Evolutionary conservation across 768 basidiomycete species (phyloP).

Genomic region (Boletus sensibilis): DNA sequence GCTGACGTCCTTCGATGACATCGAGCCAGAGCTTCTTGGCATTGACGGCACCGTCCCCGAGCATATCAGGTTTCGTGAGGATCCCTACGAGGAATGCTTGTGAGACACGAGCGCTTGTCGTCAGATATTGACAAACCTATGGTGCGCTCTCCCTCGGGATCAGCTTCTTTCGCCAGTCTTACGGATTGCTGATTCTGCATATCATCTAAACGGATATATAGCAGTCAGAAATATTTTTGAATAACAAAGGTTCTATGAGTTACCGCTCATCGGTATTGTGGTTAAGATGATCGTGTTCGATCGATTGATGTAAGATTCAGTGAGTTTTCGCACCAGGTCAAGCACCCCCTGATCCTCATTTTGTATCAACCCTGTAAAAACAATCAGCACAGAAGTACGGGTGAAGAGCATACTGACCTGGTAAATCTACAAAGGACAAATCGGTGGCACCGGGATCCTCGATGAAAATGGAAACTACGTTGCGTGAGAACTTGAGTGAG

Average conservation of each 20-base stretch:
- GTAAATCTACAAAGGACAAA: constrained; percentile 53
- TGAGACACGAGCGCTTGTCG: background rate
- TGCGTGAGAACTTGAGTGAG: constrained; percentile 45
- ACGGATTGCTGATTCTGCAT: constrained; percentile 64
- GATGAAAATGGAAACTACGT: constrained; percentile 48
- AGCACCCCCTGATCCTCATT: constrained; percentile 44
- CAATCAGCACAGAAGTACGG: constrained; percentile 1
- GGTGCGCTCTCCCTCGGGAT: constrained; percentile 55
- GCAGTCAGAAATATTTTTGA: background rate
- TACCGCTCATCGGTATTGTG: constrained; percentile 65
- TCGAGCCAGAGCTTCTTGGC: constrained; percentile 47
- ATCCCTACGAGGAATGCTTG: constrained; percentile 43
- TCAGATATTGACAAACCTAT: constrained; percentile 46
- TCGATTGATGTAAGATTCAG: constrained; percentile 44
- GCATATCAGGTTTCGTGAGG: constrained; percentile 66
- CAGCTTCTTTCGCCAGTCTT: constrained; percentile 49
- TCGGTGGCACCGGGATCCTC: constrained; percentile 46
- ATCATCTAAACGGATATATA: constrained; percentile 47
- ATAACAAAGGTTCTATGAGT: background rate
- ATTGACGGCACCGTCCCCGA: constrained; percentile 44
- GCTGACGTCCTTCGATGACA: constrained; percentile 46
- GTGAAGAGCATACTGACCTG: constrained; percentile 36
- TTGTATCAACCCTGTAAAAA: constrained; percentile 52
- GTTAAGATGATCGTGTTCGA: constrained; percentile 62
- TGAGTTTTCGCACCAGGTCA: constrained; percentile 47